Percentiles rank a stretch among this genome's conserved stretches.
Conservation (phyloP, 495 filamentous ascomycete species). For the Staphylotrichum longicolle region DNA sequence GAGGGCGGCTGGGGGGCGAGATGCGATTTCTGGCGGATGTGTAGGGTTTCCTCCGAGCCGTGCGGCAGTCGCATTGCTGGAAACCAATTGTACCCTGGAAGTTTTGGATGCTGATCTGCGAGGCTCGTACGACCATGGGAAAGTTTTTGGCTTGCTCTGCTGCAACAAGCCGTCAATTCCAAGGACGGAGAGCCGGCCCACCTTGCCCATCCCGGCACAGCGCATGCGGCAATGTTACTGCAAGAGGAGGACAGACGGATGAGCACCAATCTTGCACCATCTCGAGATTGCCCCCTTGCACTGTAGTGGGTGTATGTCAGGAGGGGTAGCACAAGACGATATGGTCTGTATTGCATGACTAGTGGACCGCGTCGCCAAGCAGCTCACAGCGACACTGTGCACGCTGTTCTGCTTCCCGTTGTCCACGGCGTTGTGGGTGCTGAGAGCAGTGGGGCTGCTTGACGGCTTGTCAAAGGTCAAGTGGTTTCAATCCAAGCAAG, state of each 20-base stretch:
- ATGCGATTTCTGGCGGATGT: no score
- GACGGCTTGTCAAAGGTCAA: no score
- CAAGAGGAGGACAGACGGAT: background rate
- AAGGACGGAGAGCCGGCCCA: slow-evolving; percentile 3
- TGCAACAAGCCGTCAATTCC: background rate
- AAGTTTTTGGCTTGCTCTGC: background rate
- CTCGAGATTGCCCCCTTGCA: background rate
- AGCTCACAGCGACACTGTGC: no score
- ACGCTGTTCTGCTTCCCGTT: no score
- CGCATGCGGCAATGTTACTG: background rate
- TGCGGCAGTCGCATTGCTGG: slow-evolving; percentile 5
- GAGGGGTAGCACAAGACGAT: background rate
- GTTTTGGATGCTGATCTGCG: slow-evolving; percentile 25
- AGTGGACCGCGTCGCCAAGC: no score
- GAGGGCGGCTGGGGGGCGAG: no score
- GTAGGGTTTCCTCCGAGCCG: no score
- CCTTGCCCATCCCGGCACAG: slow-evolving; percentile 3
- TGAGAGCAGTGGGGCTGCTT: no score
- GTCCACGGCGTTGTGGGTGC: no score
- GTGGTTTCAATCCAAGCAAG: no score
- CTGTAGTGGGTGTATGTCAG: background rate
- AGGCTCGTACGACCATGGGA: slow-evolving; percentile 22
- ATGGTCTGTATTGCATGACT: no score
- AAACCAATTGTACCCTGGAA: background rate
- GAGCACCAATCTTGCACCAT: background rate